Evolutionary conservation across 2,329 filamentous ascomycete genomes (phyloP).

Genomic region (Podosphaera xanthii): DNA sequence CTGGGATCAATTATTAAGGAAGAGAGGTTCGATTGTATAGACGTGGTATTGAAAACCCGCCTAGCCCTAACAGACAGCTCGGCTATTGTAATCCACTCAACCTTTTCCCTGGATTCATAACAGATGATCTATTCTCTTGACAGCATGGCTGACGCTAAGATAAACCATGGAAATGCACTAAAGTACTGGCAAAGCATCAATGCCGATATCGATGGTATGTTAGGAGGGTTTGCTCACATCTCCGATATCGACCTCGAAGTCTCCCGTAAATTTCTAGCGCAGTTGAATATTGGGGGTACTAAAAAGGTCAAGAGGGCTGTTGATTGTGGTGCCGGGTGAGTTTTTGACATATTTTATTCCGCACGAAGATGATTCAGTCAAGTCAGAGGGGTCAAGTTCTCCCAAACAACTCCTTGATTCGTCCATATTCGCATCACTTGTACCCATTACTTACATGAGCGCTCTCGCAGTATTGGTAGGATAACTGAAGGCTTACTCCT

Average conservation of each 20-base stretch:
- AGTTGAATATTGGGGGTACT: slow-evolving; percentile 26
- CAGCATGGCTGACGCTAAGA: slow-evolving; percentile 12
- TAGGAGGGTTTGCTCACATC: slow-evolving; percentile 49
- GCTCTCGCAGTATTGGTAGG: slow-evolving; percentile 36
- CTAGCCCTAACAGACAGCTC: too few species aligned
- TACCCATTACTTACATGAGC: background rate
- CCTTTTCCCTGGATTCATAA: too few species aligned
- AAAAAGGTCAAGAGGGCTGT: slow-evolving; percentile 16
- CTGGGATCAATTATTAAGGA: too few species aligned
- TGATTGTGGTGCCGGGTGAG: slow-evolving; percentile 20
- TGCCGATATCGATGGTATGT: slow-evolving; percentile 47
- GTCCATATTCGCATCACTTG: background rate
- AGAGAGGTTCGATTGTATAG: too few species aligned
- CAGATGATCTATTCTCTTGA: too few species aligned
- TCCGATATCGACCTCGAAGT: slow-evolving; percentile 49
- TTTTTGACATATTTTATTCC: background rate
- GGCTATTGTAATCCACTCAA: too few species aligned
- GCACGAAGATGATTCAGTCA: background rate
- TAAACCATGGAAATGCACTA: slow-evolving; percentile 13
- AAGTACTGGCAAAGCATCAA: slow-evolving; percentile 28
- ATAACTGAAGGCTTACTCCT: slow-evolving; percentile 60
- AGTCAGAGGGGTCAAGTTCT: background rate
- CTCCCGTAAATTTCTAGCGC: slow-evolving; percentile 44
- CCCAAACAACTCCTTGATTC: background rate
- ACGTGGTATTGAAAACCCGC: too few species aligned